phyloP scores from a whole-genome alignment of 2,329 filamentous ascomycete species.

The Stemphylium lycopersici region DNA sequence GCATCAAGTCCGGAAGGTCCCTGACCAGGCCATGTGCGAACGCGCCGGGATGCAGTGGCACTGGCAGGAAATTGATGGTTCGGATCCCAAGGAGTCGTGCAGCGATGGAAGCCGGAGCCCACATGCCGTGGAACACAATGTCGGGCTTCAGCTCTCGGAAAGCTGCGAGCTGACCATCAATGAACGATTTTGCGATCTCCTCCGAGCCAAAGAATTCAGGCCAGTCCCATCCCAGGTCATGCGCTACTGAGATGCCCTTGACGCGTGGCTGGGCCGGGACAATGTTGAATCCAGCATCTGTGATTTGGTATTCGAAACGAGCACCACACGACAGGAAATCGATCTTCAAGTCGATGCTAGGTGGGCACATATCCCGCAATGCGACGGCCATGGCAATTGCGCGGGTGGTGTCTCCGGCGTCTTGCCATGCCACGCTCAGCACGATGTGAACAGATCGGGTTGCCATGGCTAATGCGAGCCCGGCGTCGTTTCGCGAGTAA shows the following conservation, averaged over 20 bases:
- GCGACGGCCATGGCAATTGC: slow-evolving; percentile 39
- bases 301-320: slow-evolving; percentile 40
- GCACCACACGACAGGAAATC: slow-evolving; percentile 41
- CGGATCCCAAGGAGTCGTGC: slow-evolving; percentile 39
- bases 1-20: slow-evolving; percentile 43
- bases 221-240: slow-evolving; percentile 44
- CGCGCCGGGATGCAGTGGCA: slow-evolving; percentile 36
- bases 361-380: slow-evolving; percentile 37
- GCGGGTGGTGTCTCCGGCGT: slow-evolving; percentile 42
- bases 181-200: slow-evolving; percentile 40
- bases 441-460: slow-evolving; percentile 30
- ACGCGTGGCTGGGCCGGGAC: slow-evolving; percentile 40
- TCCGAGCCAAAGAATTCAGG: slow-evolving; percentile 44
- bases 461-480: slow-evolving; percentile 17
- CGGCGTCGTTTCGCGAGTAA: background rate
- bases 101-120: slow-evolving; percentile 41
- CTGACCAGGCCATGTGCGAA: slow-evolving; percentile 41
- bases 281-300: slow-evolving; percentile 40
- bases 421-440: slow-evolving; percentile 42
- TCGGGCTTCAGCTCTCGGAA: slow-evolving; percentile 38
- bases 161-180: slow-evolving; percentile 39
- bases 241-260: slow-evolving; percentile 38
- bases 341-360: slow-evolving; percentile 33
- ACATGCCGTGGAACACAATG: slow-evolving; percentile 46
- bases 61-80: slow-evolving; percentile 43